phyloP scores from a whole-genome alignment of 768 basidiomycete genomes.

The Hericium coralloides region DNA sequence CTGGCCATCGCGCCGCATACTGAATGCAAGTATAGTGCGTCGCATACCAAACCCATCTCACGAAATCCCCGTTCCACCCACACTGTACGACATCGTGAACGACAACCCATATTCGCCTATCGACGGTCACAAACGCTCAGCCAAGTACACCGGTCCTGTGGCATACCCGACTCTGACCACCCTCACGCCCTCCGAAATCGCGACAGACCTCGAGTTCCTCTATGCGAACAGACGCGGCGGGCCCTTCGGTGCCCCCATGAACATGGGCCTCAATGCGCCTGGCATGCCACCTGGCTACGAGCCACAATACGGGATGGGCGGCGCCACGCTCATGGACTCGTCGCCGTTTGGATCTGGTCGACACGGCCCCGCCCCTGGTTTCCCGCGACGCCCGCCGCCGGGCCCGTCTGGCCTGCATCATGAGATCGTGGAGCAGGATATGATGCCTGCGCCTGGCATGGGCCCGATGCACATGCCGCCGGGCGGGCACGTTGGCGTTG shows the following conservation, averaged over 20 bases:
- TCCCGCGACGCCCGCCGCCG: conserved; percentile 5
- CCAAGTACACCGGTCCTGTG: conserved; percentile 9
- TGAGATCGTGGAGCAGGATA: conserved; percentile 3
- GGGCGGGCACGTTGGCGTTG: background rate
- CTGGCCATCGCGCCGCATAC: background rate
- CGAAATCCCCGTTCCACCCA: conserved; percentile 45
- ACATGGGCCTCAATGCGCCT: conserved; percentile 7
- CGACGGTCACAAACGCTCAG: conserved; percentile 12
- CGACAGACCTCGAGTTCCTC: conserved; percentile 23
- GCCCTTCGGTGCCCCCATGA: background rate
- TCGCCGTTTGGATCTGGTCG: conserved; percentile 6
- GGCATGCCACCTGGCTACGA: conserved; percentile 1
- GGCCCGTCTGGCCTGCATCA: conserved; percentile 11
- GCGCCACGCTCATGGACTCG: conserved; percentile 3
- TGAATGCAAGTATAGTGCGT: conserved; percentile 33
- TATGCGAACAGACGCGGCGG: conserved; percentile 15
- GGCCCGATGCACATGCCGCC: conserved; percentile 1
- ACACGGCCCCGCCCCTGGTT: conserved; percentile 1
- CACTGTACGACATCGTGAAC: conserved; percentile 60
- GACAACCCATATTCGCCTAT: conserved; percentile 37
- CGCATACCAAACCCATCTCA: conserved; percentile 49
- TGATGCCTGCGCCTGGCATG: background rate
- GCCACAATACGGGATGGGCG: background rate
- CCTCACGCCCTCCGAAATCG: conserved; percentile 22
- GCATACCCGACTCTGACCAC: conserved; percentile 23